These are phyloP conservation scores for Fragaria ananassa DNA, from an alignment of 306 rosid genomes.

Conservation along the genomic window DNA sequence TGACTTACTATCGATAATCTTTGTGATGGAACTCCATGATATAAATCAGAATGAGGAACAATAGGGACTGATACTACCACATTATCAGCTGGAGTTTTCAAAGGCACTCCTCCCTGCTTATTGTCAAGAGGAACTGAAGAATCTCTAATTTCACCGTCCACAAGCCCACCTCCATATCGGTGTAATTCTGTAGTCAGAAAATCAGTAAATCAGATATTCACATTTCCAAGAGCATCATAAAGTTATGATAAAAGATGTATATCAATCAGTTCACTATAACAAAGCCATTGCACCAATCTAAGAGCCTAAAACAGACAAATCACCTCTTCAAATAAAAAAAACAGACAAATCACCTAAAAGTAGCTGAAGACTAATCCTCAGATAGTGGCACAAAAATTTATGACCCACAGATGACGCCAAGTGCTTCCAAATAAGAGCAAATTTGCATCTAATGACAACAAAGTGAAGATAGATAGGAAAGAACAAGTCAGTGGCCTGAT, in stretches of 20 bases:
- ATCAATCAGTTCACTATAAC: neutral
- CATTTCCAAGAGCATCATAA: neutral
- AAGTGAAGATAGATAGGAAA: neutral
- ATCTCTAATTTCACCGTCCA: slow-evolving; percentile 80
- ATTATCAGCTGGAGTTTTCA: slow-evolving; percentile 55
- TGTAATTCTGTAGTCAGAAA: slow-evolving; percentile 63
- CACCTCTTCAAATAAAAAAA: neutral
- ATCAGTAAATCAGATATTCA: neutral
- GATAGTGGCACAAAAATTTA: neutral
- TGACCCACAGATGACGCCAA: slow-evolving; percentile 4
- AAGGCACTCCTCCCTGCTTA: slow-evolving; percentile 62
- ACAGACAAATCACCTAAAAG: neutral
- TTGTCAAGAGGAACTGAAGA: slow-evolving; percentile 49
- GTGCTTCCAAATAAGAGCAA: neutral
- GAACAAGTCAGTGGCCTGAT: neutral
- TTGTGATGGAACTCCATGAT: slow-evolving; percentile 85
- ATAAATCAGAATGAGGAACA: slow-evolving; percentile 68
- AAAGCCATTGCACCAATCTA: neutral
- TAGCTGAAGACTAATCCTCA: neutral
- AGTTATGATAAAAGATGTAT: neutral
- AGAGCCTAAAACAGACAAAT: neutral
- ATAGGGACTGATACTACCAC: slow-evolving; percentile 60
- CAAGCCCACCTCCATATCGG: slow-evolving; percentile 83
- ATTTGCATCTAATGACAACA: slow-evolving; percentile 5
- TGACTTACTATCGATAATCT: slow-evolving; percentile 73